Base-by-base conservation (phyloP, 805 yeast genomes). In the Sungouiozyma intestinalis region DNA sequence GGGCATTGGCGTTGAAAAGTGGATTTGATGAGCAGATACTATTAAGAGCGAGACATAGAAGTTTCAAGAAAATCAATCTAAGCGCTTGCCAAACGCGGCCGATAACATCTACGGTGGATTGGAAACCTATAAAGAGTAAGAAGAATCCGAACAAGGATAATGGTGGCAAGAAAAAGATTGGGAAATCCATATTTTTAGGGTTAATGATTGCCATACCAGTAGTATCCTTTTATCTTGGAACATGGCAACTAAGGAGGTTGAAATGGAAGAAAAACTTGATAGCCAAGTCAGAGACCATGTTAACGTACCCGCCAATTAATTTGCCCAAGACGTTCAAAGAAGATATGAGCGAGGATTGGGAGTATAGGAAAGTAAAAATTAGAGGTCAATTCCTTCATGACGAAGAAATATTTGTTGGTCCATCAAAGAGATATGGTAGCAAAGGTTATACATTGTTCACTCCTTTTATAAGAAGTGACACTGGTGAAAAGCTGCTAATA, bases 371-470 rank as follows among this genome's bases (percentile, higher is more conserved):
- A 48, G 88, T 90, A 36, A 67, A 71, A n/a, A 63, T 84, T 11
- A 77, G 72, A 40, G 98, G 98, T 1, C 72, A 69, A 42, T 92
- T 81, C 58, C 81, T 84, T 50, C 88, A 92, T 54, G 76, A 78
- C 13, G 78, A 87, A 55, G 98, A 92, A 60, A 77, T 87, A 65
- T 82, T 85, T 54, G 85, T 92, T 40, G 97, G 97, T 0, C 97
- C 98, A 4, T 72, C 96, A 48, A 68, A 82, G 39, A 71, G 72
- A 49, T 79, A 85, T 47, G 85, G 80, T 36, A 66, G 68, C 48
- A 73, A 77, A 43, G 98, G 98, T 1, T 92, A 85, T 60, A 64
- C 75, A 18, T 71, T 90, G 4, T 76, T 84, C 24, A 81, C 94
- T 4, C 97, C 98, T 11, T 76, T 92, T 53, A 72, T 77, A 18